Conservation (phyloP, 371 early-diverging fungal genomes). For the Actinomortierella wolfii region DNA sequence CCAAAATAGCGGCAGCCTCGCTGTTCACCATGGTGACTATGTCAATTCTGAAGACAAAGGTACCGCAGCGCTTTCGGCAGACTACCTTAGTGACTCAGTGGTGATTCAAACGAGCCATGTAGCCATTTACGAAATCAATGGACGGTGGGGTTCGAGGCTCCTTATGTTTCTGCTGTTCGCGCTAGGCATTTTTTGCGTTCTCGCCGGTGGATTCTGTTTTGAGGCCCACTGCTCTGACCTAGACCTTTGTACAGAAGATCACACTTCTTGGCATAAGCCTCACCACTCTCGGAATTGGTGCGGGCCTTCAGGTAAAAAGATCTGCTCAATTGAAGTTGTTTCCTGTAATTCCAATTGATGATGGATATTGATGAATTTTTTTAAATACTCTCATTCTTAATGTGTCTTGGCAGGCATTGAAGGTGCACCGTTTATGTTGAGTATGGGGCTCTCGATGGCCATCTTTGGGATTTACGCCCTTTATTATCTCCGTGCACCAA, state of each 20-base stretch:
- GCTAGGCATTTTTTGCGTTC: slow-evolving; percentile 19
- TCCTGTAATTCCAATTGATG: background rate
- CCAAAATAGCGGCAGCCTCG: no score
- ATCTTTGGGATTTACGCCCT: slow-evolving; percentile 32
- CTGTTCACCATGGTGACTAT: no score
- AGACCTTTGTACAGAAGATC: slow-evolving; percentile 16
- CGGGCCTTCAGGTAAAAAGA: slow-evolving; percentile 27
- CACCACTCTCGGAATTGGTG: slow-evolving; percentile 31
- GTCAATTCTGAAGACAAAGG: no score
- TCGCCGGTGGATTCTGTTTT: slow-evolving; percentile 21
- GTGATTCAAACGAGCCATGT: slow-evolving; percentile 36
- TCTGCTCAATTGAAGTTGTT: background rate
- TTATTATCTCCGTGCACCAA: slow-evolving; percentile 20
- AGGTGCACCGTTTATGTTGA: slow-evolving; percentile 35
- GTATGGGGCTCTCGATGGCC: slow-evolving; percentile 29
- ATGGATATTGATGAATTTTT: background rate
- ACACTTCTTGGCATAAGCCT: no score
- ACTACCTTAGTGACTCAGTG: no score
- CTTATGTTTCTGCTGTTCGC: slow-evolving; percentile 22
- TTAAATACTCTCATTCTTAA: background rate
- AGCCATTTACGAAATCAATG: slow-evolving; percentile 38
- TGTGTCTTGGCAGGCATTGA: slow-evolving; percentile 29
- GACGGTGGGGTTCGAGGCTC: slow-evolving; percentile 35
- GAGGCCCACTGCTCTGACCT: slow-evolving; percentile 27
- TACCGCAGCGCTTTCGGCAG: no score